phyloP scores from a whole-genome alignment of 305 asterid species.

The Solanum hybrid region DNA sequence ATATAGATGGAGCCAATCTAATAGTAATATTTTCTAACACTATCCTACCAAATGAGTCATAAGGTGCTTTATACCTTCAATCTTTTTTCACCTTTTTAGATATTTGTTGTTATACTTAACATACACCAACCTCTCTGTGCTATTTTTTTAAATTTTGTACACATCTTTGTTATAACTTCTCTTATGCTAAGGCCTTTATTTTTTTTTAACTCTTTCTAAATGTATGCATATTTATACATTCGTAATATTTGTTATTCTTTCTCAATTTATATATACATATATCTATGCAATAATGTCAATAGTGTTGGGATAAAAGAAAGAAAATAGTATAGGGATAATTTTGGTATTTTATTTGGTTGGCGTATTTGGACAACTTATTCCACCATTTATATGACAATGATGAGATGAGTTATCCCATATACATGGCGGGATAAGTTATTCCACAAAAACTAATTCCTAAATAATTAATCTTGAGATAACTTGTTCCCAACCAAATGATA shows the following conservation, averaged over 20 bases:
- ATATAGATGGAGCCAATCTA: neutral
- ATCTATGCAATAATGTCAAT: neutral
- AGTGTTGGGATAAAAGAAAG: neutral
- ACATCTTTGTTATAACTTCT: neutral
- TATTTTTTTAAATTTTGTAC: neutral
- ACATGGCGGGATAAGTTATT: fast-evolving
- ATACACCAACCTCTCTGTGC: neutral
- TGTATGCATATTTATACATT: neutral
- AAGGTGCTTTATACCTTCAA: neutral
- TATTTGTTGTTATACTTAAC: neutral
- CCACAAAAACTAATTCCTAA: fast-evolving
- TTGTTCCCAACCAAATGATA: too few species aligned
- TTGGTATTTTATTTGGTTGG: too few species aligned
- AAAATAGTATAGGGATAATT: too few species aligned
- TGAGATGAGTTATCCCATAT: too few species aligned
- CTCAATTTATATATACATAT: neutral
- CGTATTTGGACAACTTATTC: too few species aligned
- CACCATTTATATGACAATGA: too few species aligned
- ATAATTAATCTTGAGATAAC: too few species aligned
- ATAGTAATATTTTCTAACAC: neutral
- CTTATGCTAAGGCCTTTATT: neutral
- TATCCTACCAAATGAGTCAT: neutral
- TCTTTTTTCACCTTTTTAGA: neutral
- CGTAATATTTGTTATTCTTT: neutral
- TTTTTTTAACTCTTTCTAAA: neutral